Base-by-base conservation (phyloP, 306 rosid genomes). In the Pterocarpus macrocarpus region DNA sequence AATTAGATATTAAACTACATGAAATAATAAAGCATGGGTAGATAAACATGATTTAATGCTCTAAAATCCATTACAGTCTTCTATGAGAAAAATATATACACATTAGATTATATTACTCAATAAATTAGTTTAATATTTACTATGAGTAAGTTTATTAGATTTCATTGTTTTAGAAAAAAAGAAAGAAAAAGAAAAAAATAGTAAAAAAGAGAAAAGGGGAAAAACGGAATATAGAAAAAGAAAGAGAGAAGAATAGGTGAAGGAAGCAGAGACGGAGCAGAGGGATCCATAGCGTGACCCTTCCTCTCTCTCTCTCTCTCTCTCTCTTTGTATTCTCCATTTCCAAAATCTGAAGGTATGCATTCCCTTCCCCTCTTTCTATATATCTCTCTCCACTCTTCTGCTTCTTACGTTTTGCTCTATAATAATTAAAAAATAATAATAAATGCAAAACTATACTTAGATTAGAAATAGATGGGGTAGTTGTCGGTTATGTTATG, bases 281-380 rank as follows among this genome's bases (percentile, higher is more conserved):
- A 69, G 68, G 57, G 30, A 80, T 71, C 67, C 43, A 64, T 55
- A 55, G 61, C 61, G 61, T 55, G 61, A 56, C 38, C 35, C 15
- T 69, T 80, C 8, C 39, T n/a, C 9, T 78, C 70, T 43, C 50
- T 47, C 56, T 63, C 69, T 44, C 57, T 64, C 69, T 61, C 55
- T 44, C 39, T 44, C 39, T 45, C 33, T 22, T 1, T 49, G 13
- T 8, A 2, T 71, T 15, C 17, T 30, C 7, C 63, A 33, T 47
- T 59, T 15, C 38, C 44, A 61, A 32, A 7, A 4, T 34, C 65
- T 32, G 15, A 73, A 64, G 74, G 84, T 80, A 50, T 14, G 73
- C 15, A 38, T 62, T 4, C 58, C 4, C 30, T 49, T 43, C 7
- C 13, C 6, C 30, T 59, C 17, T 61, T 16, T 32, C 17, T 68